Evolutionary conservation across 1,139 yeast species (phyloP).

Genomic region (Suhomyces kunorum): DNA sequence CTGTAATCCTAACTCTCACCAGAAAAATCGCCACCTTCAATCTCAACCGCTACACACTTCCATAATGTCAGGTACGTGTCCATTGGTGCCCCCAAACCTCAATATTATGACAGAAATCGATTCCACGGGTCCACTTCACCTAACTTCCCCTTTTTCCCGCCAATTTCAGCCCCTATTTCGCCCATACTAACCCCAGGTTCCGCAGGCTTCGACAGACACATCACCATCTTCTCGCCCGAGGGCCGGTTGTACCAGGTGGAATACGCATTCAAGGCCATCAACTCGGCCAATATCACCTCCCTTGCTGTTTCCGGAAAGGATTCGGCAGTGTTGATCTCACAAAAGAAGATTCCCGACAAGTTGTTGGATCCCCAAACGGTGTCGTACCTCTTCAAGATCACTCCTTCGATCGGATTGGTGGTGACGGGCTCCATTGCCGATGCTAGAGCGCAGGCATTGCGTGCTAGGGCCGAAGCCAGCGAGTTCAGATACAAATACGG

Average conservation of each 20-base stretch:
- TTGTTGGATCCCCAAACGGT: conserved; percentile 84
- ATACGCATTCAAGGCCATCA: conserved; percentile 96
- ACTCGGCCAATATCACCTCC: conserved; percentile 87
- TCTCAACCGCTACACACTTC: not conserved
- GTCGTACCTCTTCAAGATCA: conserved; percentile 78
- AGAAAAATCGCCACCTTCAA: conserved; percentile 9
- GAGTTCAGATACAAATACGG: conserved; percentile 94
- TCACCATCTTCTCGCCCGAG: conserved; percentile 97
- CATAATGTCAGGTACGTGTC: conserved; percentile 20
- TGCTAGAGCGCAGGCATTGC: conserved; percentile 84
- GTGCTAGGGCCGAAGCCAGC: conserved; percentile 93
- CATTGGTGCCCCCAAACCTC: not conserved
- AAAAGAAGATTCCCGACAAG: conserved; percentile 95
- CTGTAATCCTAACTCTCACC: not conserved
- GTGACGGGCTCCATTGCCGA: conserved; percentile 97
- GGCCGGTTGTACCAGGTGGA: conserved; percentile 97
- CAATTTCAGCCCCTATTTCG: not conserved
- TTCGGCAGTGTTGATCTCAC: conserved; percentile 87
- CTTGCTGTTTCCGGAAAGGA: conserved; percentile 85
- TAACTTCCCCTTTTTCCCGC: not conserved
- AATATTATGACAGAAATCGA: not conserved
- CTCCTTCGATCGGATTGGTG: conserved; percentile 83
- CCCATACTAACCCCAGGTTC: conserved; percentile 42
- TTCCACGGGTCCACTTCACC: not conserved
- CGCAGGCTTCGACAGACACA: conserved; percentile 97